phyloP scores from a whole-genome alignment of 192 early-diverging fungal species.

The Backusella tarrabulga region DNA sequence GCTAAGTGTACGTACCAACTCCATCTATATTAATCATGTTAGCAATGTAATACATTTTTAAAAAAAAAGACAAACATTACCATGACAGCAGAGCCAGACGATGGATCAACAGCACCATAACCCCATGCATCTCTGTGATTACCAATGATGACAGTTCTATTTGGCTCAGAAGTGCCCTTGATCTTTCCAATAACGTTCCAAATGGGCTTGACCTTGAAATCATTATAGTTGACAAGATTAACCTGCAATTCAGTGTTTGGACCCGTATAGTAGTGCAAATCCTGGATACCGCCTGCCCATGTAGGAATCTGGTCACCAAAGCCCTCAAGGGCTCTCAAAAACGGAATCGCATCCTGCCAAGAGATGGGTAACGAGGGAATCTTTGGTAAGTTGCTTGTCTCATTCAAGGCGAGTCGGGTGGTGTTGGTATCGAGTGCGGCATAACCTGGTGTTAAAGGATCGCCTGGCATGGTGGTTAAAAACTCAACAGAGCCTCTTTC shows the following conservation, averaged over 20 bases:
- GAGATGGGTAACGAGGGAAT: slow-evolving; percentile 67
- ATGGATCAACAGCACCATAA: slow-evolving; percentile 61
- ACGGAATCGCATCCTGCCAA: slow-evolving; percentile 55
- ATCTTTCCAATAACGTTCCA: slow-evolving; percentile 64
- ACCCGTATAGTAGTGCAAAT: slow-evolving; percentile 55
- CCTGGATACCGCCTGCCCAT: slow-evolving; percentile 55
- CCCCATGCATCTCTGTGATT: slow-evolving; percentile 70
- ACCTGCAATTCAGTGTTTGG: slow-evolving; percentile 40
- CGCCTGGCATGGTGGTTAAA: slow-evolving; percentile 47
- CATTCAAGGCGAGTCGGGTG: slow-evolving; percentile 37
- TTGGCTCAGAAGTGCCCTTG: slow-evolving; percentile 46
- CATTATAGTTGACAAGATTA: slow-evolving; percentile 50
- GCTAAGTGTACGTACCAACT: slow-evolving; percentile 50
- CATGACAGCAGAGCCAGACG: slow-evolving; percentile 57
- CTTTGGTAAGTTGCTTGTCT: slow-evolving; percentile 44
- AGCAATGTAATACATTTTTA: neutral
- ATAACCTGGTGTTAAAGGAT: slow-evolving; percentile 61
- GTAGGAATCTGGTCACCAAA: slow-evolving; percentile 35
- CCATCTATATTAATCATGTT: slow-evolving; percentile 28
- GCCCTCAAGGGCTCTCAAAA: slow-evolving; percentile 50
- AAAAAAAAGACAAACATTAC: neutral
- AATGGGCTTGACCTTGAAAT: slow-evolving; percentile 47
- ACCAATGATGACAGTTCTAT: slow-evolving; percentile 53
- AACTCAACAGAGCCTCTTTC: slow-evolving; percentile 56
- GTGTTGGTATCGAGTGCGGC: slow-evolving; percentile 39